Percentiles rank a stretch among this genome's conserved stretches.
Conservation (phyloP, 768 basidiomycete species). For the Serendipita sp. region DNA sequence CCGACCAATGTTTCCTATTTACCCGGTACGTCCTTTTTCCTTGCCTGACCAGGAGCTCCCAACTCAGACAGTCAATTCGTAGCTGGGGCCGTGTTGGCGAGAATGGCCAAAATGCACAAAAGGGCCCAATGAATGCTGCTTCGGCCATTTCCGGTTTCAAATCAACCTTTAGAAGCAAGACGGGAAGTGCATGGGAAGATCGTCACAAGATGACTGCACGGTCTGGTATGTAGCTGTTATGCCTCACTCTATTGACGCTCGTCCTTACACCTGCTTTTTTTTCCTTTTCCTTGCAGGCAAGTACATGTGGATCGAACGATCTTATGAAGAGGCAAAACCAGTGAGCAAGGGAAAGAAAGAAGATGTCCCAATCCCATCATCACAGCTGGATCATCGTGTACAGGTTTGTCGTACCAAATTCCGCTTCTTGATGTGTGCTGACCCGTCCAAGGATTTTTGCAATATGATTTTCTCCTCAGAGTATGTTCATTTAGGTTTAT, state of each 20-base stretch:
- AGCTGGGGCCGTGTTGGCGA: conserved; percentile 34
- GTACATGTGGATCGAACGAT: conserved; percentile 39
- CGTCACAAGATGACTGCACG: conserved; percentile 36
- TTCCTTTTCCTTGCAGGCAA: conserved; percentile 35
- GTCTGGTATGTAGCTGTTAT: conserved; percentile 24
- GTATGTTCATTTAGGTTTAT: conserved; percentile 17
- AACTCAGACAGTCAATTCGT: not conserved
- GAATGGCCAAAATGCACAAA: conserved; percentile 31
- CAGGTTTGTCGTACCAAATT: conserved; percentile 10
- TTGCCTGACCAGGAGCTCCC: no score
- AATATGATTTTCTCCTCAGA: conserved; percentile 36
- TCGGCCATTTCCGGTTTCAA: conserved; percentile 38
- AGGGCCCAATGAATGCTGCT: conserved; percentile 32
- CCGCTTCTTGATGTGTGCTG: not conserved
- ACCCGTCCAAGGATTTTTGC: conserved; percentile 23
- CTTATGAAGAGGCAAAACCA: conserved; percentile 23
- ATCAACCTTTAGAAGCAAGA: conserved; percentile 43
- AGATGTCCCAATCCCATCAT: conserved; percentile 29
- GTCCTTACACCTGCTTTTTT: not conserved
- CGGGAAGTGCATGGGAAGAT: conserved; percentile 33
- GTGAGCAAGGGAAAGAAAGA: conserved; percentile 21
- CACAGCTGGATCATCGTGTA: conserved; percentile 27
- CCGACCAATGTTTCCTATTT: conserved; percentile 23
- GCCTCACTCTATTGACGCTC: not conserved
- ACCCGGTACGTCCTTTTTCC: conserved; percentile 33